These are phyloP conservation scores for Trametes polyzona DNA, from an alignment of 1,284 basidiomycete species.

Conservation along the genomic window DNA sequence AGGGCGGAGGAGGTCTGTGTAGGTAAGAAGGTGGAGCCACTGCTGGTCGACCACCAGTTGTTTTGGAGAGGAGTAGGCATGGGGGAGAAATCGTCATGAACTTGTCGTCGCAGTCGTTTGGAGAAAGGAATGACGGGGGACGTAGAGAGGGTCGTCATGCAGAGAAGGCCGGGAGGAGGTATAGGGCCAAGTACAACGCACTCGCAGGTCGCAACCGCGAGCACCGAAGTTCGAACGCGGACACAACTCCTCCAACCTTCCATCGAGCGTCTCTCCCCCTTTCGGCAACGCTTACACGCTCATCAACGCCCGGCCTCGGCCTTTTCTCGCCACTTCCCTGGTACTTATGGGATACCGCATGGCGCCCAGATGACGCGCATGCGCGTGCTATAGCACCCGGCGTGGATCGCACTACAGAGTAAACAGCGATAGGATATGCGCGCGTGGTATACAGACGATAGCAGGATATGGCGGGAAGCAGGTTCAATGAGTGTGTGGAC, in stretches of 20 bases:
- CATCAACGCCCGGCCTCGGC: slow-evolving; percentile 1
- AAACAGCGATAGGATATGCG: not conserved
- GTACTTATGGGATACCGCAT: not conserved
- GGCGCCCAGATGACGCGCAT: not conserved
- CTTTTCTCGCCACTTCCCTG: not conserved
- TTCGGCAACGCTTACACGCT: slow-evolving; percentile 21
- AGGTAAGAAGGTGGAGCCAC: slow-evolving; percentile 21
- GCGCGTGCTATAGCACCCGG: not conserved
- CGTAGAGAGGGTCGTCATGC: slow-evolving; percentile 30
- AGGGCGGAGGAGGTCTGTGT: slow-evolving; percentile 12
- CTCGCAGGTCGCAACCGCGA: slow-evolving; percentile 5
- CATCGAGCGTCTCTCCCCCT: slow-evolving; percentile 24
- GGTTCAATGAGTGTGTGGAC: slow-evolving; percentile 16
- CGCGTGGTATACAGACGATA: slow-evolving; percentile 22
- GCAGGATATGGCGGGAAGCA: slow-evolving; percentile 4
- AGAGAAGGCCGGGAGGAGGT: slow-evolving; percentile 27
- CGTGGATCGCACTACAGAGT: not conserved
- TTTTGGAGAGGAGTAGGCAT: slow-evolving; percentile 8
- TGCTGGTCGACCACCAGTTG: slow-evolving; percentile 28
- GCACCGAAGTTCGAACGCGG: too few species aligned
- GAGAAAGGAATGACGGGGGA: slow-evolving; percentile 30
- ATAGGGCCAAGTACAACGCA: slow-evolving; percentile 20
- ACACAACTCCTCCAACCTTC: slow-evolving; percentile 4
- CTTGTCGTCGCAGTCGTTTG: slow-evolving; percentile 33
- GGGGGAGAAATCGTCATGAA: slow-evolving; percentile 22